Conservation (phyloP, 225 moss, liverwort and hornwort species). For the Straminergon stramineum region DNA sequence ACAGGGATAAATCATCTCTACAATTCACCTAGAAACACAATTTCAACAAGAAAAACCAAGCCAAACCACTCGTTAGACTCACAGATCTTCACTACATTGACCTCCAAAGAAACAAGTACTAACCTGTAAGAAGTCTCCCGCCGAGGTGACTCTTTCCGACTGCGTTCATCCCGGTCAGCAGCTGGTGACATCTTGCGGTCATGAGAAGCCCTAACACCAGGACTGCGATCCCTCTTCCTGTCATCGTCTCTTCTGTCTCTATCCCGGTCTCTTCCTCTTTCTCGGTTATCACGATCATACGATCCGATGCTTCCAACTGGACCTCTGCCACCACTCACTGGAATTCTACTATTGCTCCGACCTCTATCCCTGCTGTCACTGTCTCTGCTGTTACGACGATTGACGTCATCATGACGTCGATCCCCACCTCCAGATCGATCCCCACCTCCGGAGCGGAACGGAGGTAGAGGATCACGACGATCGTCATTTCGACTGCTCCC, state of each 20-base stretch:
- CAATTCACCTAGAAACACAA: background rate
- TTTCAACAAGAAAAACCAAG: background rate
- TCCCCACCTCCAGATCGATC: slow-evolving; percentile 58
- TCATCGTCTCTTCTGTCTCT: slow-evolving; percentile 83
- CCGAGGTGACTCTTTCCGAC: slow-evolving; percentile 87
- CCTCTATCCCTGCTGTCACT: slow-evolving; percentile 56
- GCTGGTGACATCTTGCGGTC: slow-evolving; percentile 77
- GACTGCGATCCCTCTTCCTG: slow-evolving; percentile 88
- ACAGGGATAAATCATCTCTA: background rate
- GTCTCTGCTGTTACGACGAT: slow-evolving; percentile 53
- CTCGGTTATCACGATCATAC: slow-evolving; percentile 56
- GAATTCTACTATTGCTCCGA: slow-evolving; percentile 32
- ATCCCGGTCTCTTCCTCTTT: slow-evolving; percentile 69
- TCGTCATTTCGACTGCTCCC: slow-evolving; percentile 94
- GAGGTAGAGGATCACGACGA: slow-evolving; percentile 72
- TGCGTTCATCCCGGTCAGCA: slow-evolving; percentile 78
- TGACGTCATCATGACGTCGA: slow-evolving; percentile 46
- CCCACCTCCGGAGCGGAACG: slow-evolving; percentile 53
- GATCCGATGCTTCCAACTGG: slow-evolving; percentile 24
- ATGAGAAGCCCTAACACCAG: slow-evolving; percentile 57
- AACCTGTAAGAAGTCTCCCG: slow-evolving; percentile 73
- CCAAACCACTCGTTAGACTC: background rate
- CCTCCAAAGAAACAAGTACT: background rate
- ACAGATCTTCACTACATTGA: background rate
- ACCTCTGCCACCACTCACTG: slow-evolving; percentile 35